Evolutionary conservation across 345 rosid genomes (phyloP).

Genomic region (Eucalyptus paniculata): DNA sequence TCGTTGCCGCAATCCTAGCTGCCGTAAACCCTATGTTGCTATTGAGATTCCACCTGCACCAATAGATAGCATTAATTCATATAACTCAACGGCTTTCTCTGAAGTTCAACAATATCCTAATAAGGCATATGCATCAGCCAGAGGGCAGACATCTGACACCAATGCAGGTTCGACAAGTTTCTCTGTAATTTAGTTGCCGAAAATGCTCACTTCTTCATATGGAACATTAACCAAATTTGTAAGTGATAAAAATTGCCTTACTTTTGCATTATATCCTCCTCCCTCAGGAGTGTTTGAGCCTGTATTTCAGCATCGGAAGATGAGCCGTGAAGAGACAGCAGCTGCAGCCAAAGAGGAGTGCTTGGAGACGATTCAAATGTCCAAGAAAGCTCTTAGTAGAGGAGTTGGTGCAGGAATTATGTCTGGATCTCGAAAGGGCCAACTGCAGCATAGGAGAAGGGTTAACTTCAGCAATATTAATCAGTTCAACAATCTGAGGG

Average conservation of each 20-base stretch:
- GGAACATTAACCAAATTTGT: conserved; percentile 1
- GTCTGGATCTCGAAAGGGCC: not conserved
- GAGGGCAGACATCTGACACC: not conserved
- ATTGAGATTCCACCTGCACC: conserved; percentile 17
- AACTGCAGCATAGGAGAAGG: not conserved
- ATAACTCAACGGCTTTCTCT: not conserved
- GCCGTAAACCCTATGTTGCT: conserved; percentile 16
- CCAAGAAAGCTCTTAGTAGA: not conserved
- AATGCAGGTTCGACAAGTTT: not conserved
- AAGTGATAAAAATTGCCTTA: not conserved
- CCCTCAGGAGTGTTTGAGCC: not conserved
- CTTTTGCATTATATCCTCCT: not conserved
- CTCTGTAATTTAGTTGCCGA: not conserved
- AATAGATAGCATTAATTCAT: not conserved
- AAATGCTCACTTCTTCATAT: not conserved
- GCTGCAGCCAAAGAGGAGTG: not conserved
- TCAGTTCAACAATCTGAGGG: not conserved
- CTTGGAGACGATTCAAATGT: not conserved
- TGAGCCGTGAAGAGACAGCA: not conserved
- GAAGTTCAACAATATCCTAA: not conserved
- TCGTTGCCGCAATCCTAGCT: conserved; percentile 8
- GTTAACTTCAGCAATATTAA: not conserved
- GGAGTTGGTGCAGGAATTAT: not conserved
- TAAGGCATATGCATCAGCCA: not conserved
- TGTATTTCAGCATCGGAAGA: not conserved